Percentiles rank a stretch among this genome's conserved stretches.
Conservation (phyloP, 305 asterid genomes). For the Coffea humblotiana region DNA sequence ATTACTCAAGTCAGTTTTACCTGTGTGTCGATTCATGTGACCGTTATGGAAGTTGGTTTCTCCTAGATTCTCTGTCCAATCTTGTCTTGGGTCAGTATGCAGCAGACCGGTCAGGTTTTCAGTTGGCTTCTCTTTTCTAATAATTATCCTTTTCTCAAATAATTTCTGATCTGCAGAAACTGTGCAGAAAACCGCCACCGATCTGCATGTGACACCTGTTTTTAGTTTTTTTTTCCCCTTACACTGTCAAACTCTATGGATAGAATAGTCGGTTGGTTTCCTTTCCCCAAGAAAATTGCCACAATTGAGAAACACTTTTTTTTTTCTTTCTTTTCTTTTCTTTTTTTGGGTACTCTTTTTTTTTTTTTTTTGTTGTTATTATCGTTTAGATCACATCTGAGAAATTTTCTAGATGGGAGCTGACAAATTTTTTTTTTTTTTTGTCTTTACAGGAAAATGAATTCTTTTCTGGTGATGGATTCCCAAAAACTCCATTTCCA, state of each 20-base stretch:
- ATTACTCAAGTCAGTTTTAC: background rate
- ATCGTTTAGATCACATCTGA: background rate
- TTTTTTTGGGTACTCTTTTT: background rate
- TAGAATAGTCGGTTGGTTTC: slow-evolving; percentile 9
- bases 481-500: slow-evolving; percentile 73
- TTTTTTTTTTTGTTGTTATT: too few species aligned
- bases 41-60: slow-evolving; percentile 69
- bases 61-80: slow-evolving; percentile 52
- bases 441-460: slow-evolving; percentile 54
- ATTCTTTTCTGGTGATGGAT: slow-evolving; percentile 63
- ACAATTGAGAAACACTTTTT: too few species aligned
- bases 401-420: background rate
- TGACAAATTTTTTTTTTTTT: background rate
- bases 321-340: background rate
- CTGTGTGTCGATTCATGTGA: slow-evolving; percentile 40
- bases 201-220: too few species aligned
- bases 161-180: slow-evolving; percentile 5
- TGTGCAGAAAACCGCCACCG: background rate
- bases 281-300: slow-evolving; percentile 4
- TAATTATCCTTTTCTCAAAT: background rate
- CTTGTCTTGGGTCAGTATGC: slow-evolving; percentile 29
- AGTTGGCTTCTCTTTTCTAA: background rate
- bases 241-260: background rate
- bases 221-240: background rate
- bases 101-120: background rate